Base-by-base conservation (phyloP, 768 basidiomycete genomes). In the Rhodotorula sphaerocarpa region DNA sequence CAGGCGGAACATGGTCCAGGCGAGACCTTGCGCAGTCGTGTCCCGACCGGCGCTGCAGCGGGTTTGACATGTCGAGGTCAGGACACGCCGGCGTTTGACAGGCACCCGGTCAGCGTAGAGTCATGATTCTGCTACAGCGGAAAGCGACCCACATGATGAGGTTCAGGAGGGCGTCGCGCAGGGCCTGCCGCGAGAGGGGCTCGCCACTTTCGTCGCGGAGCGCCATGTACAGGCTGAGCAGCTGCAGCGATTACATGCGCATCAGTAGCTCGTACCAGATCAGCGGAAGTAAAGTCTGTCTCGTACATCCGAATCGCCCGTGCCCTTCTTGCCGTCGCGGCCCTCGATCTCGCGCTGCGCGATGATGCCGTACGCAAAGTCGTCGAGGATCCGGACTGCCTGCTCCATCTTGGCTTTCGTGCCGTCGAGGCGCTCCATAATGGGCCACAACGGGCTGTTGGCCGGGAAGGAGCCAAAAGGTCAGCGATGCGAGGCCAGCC, bases 151-250 rank as follows among this genome's bases (percentile, higher is more conserved):
- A 57, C 31, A 67, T 67, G 55, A 67, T 63, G 28, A 67, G 65
- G 50, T 67, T 67, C 39, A 66, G 48, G 11, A 67, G 48, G 10
- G 66, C 48, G 42, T 67, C 61, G 23, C 65, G 65, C 7, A 66
- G 60, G 10, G 56, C 56, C 39, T 30, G 45, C 6, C 60, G 46
- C n/a, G 51, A 55, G 33, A 62, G 42, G 0, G 61, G 60, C 21
- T 55, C 45, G 3, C 61, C 61, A 16, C 58, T 51, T n/a, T 62
- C 60, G 43, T 66, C 60, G 5, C 60, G 46, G 6, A 66, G 44
- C 7, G 47, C 53, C 65, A 66, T 66, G 65, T 61, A 66, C 34
- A 66, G 50, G 39, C 31, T 43, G n/a, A 61, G 48, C 21, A 55
- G 23, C 51, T 52, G 48, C 31, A 16, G 10, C 36, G 25, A 4